phyloP scores from a whole-genome alignment of 805 yeast genomes.

The Metschnikowia rubicola region DNA sequence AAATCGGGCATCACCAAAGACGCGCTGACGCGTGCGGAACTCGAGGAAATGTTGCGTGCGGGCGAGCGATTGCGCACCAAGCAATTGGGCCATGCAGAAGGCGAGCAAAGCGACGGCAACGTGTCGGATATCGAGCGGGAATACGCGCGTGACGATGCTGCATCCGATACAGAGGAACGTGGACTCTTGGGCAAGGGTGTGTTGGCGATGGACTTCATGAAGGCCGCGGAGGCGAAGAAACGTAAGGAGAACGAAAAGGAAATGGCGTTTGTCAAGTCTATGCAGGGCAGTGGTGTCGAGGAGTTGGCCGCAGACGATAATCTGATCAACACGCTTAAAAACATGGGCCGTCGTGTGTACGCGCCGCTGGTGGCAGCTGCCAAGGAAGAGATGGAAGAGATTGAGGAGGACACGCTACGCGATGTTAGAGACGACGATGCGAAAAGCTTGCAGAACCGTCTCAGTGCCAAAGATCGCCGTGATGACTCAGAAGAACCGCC shows the following conservation, averaged over 20 bases:
- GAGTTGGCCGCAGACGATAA: constrained; percentile 32
- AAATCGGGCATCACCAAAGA: constrained; percentile 90
- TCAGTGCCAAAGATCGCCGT: constrained; percentile 9
- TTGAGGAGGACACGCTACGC: constrained; percentile 21
- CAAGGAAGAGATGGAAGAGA: constrained; percentile 29
- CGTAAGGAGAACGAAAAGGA: constrained; percentile 55
- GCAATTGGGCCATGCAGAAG: constrained; percentile 64
- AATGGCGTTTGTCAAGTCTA: constrained; percentile 47
- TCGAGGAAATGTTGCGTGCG: constrained; percentile 90
- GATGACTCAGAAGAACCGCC: constrained; percentile 8
- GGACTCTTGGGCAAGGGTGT: constrained; percentile 77
- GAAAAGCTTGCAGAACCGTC: constrained; percentile 40
- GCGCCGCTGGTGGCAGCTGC: constrained; percentile 57
- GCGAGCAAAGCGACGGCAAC: constrained; percentile 52
- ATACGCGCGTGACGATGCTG: constrained; percentile 33
- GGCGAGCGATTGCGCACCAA: constrained; percentile 75
- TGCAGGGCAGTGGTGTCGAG: constrained; percentile 41
- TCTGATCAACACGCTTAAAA: constrained; percentile 50
- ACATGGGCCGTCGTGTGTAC: constrained; percentile 78
- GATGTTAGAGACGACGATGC: constrained; percentile 53
- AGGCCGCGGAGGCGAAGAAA: constrained; percentile 74
- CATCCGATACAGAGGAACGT: constrained; percentile 31
- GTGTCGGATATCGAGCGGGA: constrained; percentile 44
- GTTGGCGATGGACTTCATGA: constrained; percentile 93
- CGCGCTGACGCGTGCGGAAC: constrained; percentile 74